Evolutionary conservation across 768 basidiomycete species (phyloP), one percentile per base, ranked within the genome.

Genomic region (Boletus patriciae): DNA sequence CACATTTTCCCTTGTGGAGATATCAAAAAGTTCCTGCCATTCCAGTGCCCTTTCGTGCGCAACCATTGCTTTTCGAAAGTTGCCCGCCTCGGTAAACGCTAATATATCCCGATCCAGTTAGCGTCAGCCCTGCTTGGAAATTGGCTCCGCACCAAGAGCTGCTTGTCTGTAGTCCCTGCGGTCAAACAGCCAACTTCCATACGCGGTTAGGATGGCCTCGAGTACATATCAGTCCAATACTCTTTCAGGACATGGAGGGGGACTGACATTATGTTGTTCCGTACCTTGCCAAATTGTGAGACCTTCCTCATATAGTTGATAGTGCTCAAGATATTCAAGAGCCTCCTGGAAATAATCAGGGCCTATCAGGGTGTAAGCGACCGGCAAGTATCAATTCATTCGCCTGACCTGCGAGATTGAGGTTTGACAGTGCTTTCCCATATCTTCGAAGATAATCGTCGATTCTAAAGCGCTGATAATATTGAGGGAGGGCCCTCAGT

Each of bases 1-100:
- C 11, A 83, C 63, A 3, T 78, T 73, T 46, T 82, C 78, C 27
- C 77, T 77, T 21, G 81, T 63, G 3, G 89, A 89, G 27, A 97
- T 75, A 25, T 90, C 86, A 70, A 99, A 98, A 0, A 97, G 76
- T 61, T 95, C 93, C 65, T 89, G 86, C 96, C 96, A 99, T 52
- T 89, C 83, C 33, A 93, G 75, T 0, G 90, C 89, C 54, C 86
- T 88, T 71, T 98, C 95, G 64, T 94, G 85, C 0, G 95, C 87
- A 10, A 88, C 78, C 82, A 99, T 86, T 2, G 95, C 92, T 58
- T 92, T 94, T 6, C 77, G 67, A 2, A 76, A 73, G 51, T 83
- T 77, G 5, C 73, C 70, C 9, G 90, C 92, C 60, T 92, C 82
- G 0, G 82, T 70, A 73, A 94, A 97, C 0, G 86, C 95, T 92